These are phyloP conservation scores for Paramecium sexaurelia DNA, from an alignment of 73 alveolate species.

Conservation along the genomic window DNA sequence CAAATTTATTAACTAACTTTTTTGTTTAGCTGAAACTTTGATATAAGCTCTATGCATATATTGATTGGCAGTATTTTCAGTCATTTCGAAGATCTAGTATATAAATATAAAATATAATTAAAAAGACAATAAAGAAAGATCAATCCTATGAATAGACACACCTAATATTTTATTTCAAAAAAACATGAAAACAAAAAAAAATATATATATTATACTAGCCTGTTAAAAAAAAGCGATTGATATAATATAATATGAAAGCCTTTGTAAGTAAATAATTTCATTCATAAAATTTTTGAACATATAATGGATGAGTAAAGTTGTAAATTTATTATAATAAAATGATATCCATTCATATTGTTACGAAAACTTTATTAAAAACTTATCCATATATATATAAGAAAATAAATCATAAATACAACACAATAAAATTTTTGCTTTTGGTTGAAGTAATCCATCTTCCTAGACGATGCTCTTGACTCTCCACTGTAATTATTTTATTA, in stretches of 20 bases:
- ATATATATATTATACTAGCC: too few species aligned
- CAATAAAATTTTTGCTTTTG: slow-evolving; percentile 63
- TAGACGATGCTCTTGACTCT: slow-evolving; percentile 63
- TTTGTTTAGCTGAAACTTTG: background rate
- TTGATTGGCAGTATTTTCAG: background rate
- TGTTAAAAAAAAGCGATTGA: too few species aligned
- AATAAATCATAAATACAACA: slow-evolving; percentile 38
- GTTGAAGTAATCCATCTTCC: slow-evolving; percentile 69
- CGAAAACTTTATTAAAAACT: background rate
- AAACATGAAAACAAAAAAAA: background rate
- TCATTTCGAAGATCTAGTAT: background rate
- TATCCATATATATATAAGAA: background rate
- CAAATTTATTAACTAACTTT: background rate
- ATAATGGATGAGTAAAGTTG: too few species aligned
- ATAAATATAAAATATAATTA: background rate
- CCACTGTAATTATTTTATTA: slow-evolving; percentile 5
- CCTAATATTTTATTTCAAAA: background rate
- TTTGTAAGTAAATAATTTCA: too few species aligned
- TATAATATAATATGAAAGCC: too few species aligned
- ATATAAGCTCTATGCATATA: background rate
- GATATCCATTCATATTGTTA: background rate
- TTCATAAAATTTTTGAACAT: too few species aligned
- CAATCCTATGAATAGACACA: background rate
- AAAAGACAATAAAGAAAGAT: background rate
- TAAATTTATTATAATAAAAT: too few species aligned